Base-by-base conservation (phyloP, 1,139 yeast genomes). In the Hyphopichia buzzinii region DNA sequence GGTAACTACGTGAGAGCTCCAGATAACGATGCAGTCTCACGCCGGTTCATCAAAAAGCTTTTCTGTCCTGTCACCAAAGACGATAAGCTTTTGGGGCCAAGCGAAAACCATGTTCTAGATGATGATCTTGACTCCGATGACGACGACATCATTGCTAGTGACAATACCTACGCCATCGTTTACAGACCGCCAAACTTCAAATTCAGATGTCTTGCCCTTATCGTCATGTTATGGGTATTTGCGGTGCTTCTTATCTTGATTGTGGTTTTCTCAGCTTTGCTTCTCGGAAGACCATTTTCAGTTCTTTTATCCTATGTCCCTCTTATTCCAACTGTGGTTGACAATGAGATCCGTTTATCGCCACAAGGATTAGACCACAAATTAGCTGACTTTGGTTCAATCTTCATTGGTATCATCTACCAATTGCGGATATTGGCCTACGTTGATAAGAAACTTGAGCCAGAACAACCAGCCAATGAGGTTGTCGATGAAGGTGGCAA, bases 1-100 rank as follows among this genome's bases (percentile, higher is more conserved):
- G 98, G 99, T 2, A 67, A 68, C 33, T 84, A 77, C 51, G 79
- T 89, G 26, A 76, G 98, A 37, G 98, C 90, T 0, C 98, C 98
- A 1, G 84, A 79, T 40, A 76, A 77, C 43, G 97, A 89, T 52
- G 80, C 81, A 8, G 79, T 84, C 17, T 78, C 94, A 0, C 68
- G 89, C 43, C 74, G 69, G 32, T 78, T 72, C 46, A 74, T 83
- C 26, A 79, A 76, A 48, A 72, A 74, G 34, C 60, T 89, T 42
- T 92, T 94, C 59, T 82, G 86, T 4, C 78, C 87, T 0, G 97
- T 92, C 2, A 84, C 95, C 1, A 84, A 80, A 47, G 84, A 83
- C 48, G 96, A 90, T 55, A 71, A 73, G 39, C 68, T 86, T 15
- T 58, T 82, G 17, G 76, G 44, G n/a, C 38, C 47, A 8, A 33